Evolutionary conservation across 2,329 filamentous ascomycete genomes (phyloP), one percentile per base, ranked within the genome.

Genomic region (Cladosporium sp.): DNA sequence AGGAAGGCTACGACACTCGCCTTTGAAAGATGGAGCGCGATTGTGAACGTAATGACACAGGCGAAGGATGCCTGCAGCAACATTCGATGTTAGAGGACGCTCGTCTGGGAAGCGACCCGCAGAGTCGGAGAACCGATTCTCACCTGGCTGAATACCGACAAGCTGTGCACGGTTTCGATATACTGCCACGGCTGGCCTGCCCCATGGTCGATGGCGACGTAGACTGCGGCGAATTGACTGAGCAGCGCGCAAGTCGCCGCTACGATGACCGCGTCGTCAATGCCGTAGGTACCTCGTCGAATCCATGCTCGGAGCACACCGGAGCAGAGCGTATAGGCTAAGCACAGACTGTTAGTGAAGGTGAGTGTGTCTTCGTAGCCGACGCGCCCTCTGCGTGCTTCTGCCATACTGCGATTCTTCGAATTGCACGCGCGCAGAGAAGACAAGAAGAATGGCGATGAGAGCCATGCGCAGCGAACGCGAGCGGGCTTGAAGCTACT

Each of bases 341-440:
- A n/a, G 38, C 54, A 56, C 16, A 56, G 41, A 38, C 52, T 56
- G 43, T 51, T 49, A 32, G 54, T 44, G 22, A 56, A 48, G n/a
- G 52, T 56, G 28, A 56, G 40, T 5, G 45, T 42, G 18, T 52
- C 46, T 22, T 46, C 46, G 40, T 54, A 56, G 46, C 54, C 54
- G 19, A 56, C 18, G 40, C 45, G 54, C 3, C 43, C 35, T 31
- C n/a, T 38, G 10, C 34, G 34, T 6, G 33, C 18, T 46, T 46
- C 44, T 19, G 44, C 44, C 44, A 46, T 46, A 7, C 7, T 28
- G 22, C 22, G 22, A 28, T 5, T 28, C 7, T 28, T 7, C 22
- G 22, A 7, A 28, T 28, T 28, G 5, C 16, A 18, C 22, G 22
- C 22, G 22, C 22, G 22, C 4, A 28, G 22, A 28, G 22, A 28